Conservation (phyloP, 768 basidiomycete genomes). For the Lactarius sanguifluus region DNA sequence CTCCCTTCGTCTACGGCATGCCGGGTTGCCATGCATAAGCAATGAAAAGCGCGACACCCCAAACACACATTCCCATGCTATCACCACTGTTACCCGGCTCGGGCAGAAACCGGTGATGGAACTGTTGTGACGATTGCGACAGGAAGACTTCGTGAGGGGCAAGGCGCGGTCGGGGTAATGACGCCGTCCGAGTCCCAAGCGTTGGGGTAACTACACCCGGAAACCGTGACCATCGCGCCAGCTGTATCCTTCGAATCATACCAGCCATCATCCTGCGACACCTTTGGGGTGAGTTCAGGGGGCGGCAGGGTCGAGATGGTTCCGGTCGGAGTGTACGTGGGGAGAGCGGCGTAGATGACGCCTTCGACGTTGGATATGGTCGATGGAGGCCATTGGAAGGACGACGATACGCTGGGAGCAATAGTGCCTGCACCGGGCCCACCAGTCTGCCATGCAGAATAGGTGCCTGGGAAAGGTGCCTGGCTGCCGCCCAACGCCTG, state of each 20-base stretch:
- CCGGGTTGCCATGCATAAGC: background rate
- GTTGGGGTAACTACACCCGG: constrained; percentile 64
- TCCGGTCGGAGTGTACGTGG: constrained; percentile 66
- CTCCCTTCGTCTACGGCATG: background rate
- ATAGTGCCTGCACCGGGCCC: constrained; percentile 53
- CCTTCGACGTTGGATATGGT: constrained; percentile 47
- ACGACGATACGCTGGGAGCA: constrained; percentile 41
- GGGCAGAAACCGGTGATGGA: background rate
- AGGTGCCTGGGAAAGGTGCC: constrained; percentile 43
- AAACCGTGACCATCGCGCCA: constrained; percentile 55
- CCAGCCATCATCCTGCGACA: constrained; percentile 55
- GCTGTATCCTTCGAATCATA: constrained; percentile 50
- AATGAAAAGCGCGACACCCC: background rate
- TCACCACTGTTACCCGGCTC: constrained; percentile 3
- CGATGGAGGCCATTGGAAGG: constrained; percentile 57
- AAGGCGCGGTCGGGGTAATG: constrained; percentile 28
- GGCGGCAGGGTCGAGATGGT: constrained; percentile 56
- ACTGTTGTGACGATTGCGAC: background rate
- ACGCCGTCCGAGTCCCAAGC: constrained; percentile 43
- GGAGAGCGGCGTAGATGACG: constrained; percentile 40
- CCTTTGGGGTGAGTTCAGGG: constrained; percentile 50
- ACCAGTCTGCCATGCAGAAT: constrained; percentile 69
- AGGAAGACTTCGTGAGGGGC: constrained; percentile 7
- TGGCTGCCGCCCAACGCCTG: constrained; percentile 47
- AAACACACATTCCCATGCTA: background rate